Evolutionary conservation across 202 grass and related monocot species (phyloP).

Genomic region (Panicum hallii): DNA sequence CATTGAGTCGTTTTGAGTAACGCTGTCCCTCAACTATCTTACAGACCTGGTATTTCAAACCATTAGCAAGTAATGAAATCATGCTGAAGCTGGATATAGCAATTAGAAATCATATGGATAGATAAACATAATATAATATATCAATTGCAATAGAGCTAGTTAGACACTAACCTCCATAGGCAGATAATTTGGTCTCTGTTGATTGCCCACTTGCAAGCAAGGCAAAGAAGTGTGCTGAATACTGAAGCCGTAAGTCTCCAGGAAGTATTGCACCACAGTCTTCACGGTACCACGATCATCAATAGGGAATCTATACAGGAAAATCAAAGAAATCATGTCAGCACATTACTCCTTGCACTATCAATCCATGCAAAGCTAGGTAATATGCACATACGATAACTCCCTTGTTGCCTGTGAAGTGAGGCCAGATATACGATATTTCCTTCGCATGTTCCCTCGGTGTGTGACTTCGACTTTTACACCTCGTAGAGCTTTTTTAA

Average conservation of each 20-base stretch:
- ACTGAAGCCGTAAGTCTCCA: slow-evolving; percentile 94
- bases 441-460: slow-evolving; percentile 93
- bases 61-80: slow-evolving; percentile 19
- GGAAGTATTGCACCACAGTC: slow-evolving; percentile 90
- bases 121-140: slow-evolving; percentile 7
- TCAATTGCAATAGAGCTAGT: not conserved
- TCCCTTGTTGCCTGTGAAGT: slow-evolving; percentile 94
- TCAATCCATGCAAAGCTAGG: slow-evolving; percentile 24
- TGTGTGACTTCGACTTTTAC: slow-evolving; percentile 95
- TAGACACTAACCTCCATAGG: slow-evolving; percentile 80
- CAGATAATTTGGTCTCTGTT: slow-evolving; percentile 96
- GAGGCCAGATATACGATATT: slow-evolving; percentile 94
- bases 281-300: slow-evolving; percentile 93
- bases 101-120: slow-evolving; percentile 14
- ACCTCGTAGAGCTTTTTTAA: slow-evolving; percentile 86
- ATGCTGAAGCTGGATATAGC: slow-evolving; percentile 35
- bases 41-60: slow-evolving; percentile 71
- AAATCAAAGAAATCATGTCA: slow-evolving; percentile 41
- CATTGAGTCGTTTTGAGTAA: slow-evolving; percentile 92
- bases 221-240: slow-evolving; percentile 90
- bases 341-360: not conserved
- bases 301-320: slow-evolving; percentile 73
- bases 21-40: slow-evolving; percentile 98
- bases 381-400: slow-evolving; percentile 68
- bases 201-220: slow-evolving; percentile 97